phyloP scores from a whole-genome alignment of 495 filamentous ascomycete genomes.

The Neurospora sp. region DNA sequence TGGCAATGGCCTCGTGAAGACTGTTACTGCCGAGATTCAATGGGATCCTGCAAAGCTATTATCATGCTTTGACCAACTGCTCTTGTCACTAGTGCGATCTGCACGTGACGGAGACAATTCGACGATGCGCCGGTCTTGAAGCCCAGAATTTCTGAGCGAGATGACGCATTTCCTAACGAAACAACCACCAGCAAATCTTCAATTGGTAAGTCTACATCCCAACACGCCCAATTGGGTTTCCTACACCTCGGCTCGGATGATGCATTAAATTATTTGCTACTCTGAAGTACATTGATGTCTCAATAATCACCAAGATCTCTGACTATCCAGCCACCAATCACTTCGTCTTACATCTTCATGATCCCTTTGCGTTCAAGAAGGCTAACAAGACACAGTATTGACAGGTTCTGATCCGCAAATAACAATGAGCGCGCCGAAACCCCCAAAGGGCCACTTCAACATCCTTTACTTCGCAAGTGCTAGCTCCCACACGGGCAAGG shows the following conservation, averaged over 20 bases:
- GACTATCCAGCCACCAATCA: slow-evolving; percentile 25
- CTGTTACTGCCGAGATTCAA: not conserved
- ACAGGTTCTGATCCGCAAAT: slow-evolving; percentile 7
- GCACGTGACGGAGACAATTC: not conserved
- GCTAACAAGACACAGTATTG: not conserved
- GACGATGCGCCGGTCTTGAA: not conserved
- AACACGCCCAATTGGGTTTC: not conserved
- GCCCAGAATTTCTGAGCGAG: not conserved
- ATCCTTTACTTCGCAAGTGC: slow-evolving; percentile 83
- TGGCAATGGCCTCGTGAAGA: not conserved
- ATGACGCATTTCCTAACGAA: not conserved
- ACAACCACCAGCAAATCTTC: not conserved
- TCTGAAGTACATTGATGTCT: slow-evolving; percentile 43
- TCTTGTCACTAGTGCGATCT: not conserved
- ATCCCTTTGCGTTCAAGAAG: not conserved
- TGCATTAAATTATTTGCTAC: slow-evolving; percentile 57
- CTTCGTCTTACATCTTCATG: slow-evolving; percentile 1
- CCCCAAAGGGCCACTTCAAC: slow-evolving; percentile 54
- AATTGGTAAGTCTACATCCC: slow-evolving; percentile 8
- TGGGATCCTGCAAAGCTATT: not conserved
- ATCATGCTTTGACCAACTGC: not conserved
- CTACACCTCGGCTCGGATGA: slow-evolving; percentile 27
- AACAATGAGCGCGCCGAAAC: slow-evolving; percentile 24
- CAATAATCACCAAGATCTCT: slow-evolving; percentile 54
- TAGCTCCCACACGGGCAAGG: slow-evolving; percentile 59